Evolutionary conservation across 1,284 basidiomycete species (phyloP).

Genomic region (Apiotrichum brassicae): DNA sequence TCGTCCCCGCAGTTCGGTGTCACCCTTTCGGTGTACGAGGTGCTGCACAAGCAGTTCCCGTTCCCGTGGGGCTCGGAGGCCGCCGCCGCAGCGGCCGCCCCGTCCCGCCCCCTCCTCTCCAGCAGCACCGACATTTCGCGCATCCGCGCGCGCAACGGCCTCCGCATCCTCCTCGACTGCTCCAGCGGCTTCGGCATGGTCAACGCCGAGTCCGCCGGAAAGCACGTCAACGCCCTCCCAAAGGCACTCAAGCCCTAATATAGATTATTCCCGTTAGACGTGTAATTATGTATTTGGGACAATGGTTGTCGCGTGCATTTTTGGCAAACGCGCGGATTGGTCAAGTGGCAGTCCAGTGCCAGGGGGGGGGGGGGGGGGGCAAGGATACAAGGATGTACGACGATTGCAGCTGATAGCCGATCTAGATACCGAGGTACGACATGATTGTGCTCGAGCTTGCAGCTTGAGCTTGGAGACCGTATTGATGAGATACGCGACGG

Average conservation of each 20-base stretch:
- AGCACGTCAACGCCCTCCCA: slow-evolving; percentile 27
- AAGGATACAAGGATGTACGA: too few relatives aligned
- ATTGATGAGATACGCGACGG: too few relatives aligned
- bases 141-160: slow-evolving; percentile 84
- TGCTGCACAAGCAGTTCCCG: slow-evolving; percentile 66
- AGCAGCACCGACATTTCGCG: slow-evolving; percentile 74
- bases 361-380: too few relatives aligned
- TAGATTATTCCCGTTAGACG: too few relatives aligned
- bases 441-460: too few relatives aligned
- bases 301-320: slow-evolving; percentile 6
- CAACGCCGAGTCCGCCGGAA: slow-evolving; percentile 22
- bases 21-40: slow-evolving; percentile 83
- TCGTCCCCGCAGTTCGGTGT: slow-evolving; percentile 68
- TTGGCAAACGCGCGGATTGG: too few relatives aligned
- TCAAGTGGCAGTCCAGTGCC: too few relatives aligned
- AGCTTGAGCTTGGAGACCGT: too few relatives aligned
- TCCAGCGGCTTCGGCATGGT: slow-evolving; percentile 44
- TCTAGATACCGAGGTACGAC: too few relatives aligned
- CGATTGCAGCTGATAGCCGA: too few relatives aligned
- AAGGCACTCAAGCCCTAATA: slow-evolving; percentile 15
- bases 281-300: not conserved
- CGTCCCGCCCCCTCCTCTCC: slow-evolving; percentile 45
- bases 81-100: slow-evolving; percentile 52
- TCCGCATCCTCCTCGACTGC: slow-evolving; percentile 53
- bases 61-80: slow-evolving; percentile 63